Conservation (phyloP, 2,329 filamentous ascomycete species). For the Fusarium coicis region DNA sequence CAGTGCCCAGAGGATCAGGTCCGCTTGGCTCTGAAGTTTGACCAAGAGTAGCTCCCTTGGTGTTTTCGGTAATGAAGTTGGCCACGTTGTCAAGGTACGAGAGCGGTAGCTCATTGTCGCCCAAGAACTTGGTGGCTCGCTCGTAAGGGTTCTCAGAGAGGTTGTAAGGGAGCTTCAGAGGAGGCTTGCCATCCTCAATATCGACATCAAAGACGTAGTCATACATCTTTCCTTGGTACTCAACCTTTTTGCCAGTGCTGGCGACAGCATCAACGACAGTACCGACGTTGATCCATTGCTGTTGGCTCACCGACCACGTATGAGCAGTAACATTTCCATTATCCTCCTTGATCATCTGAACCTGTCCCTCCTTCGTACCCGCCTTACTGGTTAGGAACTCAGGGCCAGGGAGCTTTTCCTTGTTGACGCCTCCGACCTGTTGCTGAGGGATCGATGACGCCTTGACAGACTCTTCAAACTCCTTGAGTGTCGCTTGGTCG, state of each 20-base stretch:
- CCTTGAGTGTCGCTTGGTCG: constrained; percentile 71
- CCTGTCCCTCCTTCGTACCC: constrained; percentile 96
- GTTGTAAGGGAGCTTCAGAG: constrained; percentile 94
- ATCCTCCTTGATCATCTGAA: constrained; percentile 87
- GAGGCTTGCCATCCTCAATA: constrained; percentile 92
- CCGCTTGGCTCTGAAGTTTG: constrained; percentile 62
- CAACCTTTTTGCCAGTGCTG: constrained; percentile 81
- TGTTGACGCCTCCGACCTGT: constrained; percentile 85
- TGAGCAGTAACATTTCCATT: constrained; percentile 88
- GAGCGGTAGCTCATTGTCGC: constrained; percentile 87
- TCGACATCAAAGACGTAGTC: constrained; percentile 98
- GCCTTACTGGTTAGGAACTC: constrained; percentile 84
- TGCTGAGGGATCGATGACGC: constrained; percentile 89
- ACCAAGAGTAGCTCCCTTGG: constrained; percentile 85
- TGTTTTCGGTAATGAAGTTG: constrained; percentile 91
- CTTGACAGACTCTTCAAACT: constrained; percentile 86
- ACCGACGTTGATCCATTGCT: constrained; percentile 89
- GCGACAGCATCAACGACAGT: constrained; percentile 91
- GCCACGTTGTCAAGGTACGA: constrained; percentile 91
- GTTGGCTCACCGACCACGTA: constrained; percentile 79
- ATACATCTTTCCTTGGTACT: constrained; percentile 86
- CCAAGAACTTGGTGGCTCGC: constrained; percentile 88
- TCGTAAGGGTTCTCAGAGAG: constrained; percentile 93
- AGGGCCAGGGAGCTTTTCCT: constrained; percentile 88
- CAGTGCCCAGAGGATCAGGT: constrained; percentile 81